Evolutionary conservation across 2,329 filamentous ascomycete species (phyloP).

Genomic region (Chaetomiaceae sp.): DNA sequence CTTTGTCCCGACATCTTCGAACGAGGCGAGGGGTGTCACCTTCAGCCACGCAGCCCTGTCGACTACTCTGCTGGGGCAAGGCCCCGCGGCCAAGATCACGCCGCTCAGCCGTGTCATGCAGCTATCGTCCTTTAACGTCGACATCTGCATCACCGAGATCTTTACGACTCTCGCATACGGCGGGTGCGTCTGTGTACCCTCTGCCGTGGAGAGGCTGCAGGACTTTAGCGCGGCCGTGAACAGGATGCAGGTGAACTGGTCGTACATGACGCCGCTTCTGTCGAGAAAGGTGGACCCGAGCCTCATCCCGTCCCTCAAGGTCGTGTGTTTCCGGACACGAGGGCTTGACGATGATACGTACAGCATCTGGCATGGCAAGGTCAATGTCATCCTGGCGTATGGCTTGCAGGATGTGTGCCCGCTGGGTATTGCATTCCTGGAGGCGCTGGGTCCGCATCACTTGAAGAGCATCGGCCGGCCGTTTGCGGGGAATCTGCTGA

Average conservation of each 20-base stretch:
- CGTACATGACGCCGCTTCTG: slow-evolving; percentile 56
- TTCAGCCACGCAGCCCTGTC: slow-evolving; percentile 58
- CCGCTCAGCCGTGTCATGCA: slow-evolving; percentile 53
- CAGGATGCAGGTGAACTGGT: slow-evolving; percentile 48
- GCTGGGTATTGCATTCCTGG: slow-evolving; percentile 46
- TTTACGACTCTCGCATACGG: slow-evolving; percentile 52
- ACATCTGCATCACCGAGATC: slow-evolving; percentile 50
- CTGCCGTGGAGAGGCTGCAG: slow-evolving; percentile 44
- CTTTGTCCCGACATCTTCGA: slow-evolving; percentile 55
- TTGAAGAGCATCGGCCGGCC: slow-evolving; percentile 44
- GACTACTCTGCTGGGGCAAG: slow-evolving; percentile 50
- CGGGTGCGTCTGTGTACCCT: slow-evolving; percentile 56
- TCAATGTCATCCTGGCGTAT: slow-evolving; percentile 47
- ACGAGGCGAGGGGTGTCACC: slow-evolving; percentile 56
- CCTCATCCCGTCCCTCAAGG: slow-evolving; percentile 36
- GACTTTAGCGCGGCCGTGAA: slow-evolving; percentile 48
- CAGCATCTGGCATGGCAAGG: slow-evolving; percentile 42
- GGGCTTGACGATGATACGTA: slow-evolving; percentile 49
- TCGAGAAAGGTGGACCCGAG: slow-evolving; percentile 41
- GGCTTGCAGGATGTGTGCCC: slow-evolving; percentile 50
- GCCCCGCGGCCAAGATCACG: slow-evolving; percentile 45
- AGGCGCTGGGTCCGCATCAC: slow-evolving; percentile 36
- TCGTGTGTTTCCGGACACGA: slow-evolving; percentile 45
- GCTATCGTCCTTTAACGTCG: slow-evolving; percentile 53
- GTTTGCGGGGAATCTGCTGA: slow-evolving; percentile 47